Conservation (phyloP, 2,329 filamentous ascomycete species). For the Colletotrichum tropicicola region DNA sequence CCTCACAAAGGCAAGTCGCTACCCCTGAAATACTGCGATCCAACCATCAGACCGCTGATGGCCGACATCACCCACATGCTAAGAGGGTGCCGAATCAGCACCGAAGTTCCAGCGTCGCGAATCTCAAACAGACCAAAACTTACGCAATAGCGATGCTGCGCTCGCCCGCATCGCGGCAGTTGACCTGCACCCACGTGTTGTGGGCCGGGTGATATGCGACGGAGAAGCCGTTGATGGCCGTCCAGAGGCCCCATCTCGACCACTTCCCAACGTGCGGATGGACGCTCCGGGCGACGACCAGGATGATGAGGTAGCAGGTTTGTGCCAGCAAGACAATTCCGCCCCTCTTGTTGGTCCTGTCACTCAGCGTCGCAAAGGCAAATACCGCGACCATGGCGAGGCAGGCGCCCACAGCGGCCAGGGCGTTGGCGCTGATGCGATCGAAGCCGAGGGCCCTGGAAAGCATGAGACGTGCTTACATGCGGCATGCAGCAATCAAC, state of each 20-base stretch:
- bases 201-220: conserved; percentile 63
- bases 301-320: conserved; percentile 51
- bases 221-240: conserved; percentile 57
- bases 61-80: conserved; percentile 60
- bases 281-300: conserved; percentile 49
- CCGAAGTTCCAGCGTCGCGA: too few relatives aligned
- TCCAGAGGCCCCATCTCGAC: conserved; percentile 61
- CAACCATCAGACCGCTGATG: conserved; percentile 58
- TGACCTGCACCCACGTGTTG: conserved; percentile 62
- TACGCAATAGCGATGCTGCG: conserved; percentile 59
- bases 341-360: conserved; percentile 54
- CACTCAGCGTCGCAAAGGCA: conserved; percentile 57
- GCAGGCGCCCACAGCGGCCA: conserved; percentile 52
- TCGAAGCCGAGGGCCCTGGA: conserved; percentile 52
- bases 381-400: conserved; percentile 57
- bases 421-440: conserved; percentile 54
- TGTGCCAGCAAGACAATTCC: conserved; percentile 53
- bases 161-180: conserved; percentile 55
- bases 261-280: conserved; percentile 56
- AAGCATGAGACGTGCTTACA: neutral
- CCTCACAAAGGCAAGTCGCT: conserved; percentile 50
- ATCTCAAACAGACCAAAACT: too few relatives aligned
- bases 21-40: conserved; percentile 57
- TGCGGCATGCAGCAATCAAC: conserved; percentile 1
- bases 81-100: too few relatives aligned